These are phyloP conservation scores for Tilletia horrida DNA, from an alignment of 1,284 basidiomycete genomes.

Conservation along the genomic window DNA sequence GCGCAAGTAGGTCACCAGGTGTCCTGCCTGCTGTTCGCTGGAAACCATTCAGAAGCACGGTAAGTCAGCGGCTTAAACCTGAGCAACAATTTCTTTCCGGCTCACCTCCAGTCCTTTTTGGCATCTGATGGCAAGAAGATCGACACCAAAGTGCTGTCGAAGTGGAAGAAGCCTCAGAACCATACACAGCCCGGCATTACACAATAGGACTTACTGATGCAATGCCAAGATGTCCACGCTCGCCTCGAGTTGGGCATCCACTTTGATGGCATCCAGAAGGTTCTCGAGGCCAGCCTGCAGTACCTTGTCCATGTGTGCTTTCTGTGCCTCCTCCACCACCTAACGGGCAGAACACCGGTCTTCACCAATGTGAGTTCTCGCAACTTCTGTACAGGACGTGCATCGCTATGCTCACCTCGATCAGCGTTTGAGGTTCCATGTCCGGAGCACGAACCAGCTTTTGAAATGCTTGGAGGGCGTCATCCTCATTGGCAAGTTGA, in stretches of 20 bases:
- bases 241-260: background rate
- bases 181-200: background rate
- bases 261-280: slow-evolving; percentile 1
- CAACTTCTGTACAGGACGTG: no score
- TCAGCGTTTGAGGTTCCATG: background rate
- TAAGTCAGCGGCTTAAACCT: background rate
- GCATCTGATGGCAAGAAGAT: slow-evolving; percentile 15
- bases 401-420: background rate
- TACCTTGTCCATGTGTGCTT: slow-evolving; percentile 8
- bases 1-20: background rate
- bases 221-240: slow-evolving; percentile 2
- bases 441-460: background rate
- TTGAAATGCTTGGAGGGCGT: background rate
- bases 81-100: background rate
- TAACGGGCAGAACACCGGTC: background rate
- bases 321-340: slow-evolving; percentile 14
- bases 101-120: background rate
- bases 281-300: slow-evolving; percentile 7
- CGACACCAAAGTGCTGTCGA: background rate
- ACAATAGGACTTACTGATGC: background rate
- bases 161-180: background rate
- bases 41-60: background rate
- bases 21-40: background rate
- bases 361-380: background rate
- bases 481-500: background rate